Conservation (phyloP, 306 rosid genomes). For the Corylus avellana region DNA sequence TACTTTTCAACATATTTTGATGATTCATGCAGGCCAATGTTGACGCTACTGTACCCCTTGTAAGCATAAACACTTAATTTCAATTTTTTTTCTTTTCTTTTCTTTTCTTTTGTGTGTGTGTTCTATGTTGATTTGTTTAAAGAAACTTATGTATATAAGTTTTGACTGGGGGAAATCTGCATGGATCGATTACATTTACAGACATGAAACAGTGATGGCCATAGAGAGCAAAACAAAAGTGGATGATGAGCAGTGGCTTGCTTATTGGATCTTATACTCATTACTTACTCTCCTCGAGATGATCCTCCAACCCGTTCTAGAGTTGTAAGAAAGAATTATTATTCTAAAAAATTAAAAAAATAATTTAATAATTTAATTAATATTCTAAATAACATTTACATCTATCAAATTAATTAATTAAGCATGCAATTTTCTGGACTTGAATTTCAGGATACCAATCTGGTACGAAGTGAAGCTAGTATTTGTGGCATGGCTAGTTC, state of each 20-base stretch:
- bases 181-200: not conserved
- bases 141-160: too few relatives aligned
- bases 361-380: not conserved
- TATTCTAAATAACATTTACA: not conserved
- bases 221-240: slow-evolving; percentile 68
- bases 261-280: slow-evolving; percentile 91
- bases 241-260: slow-evolving; percentile 90
- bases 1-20: too few relatives aligned
- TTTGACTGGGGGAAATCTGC: not conserved
- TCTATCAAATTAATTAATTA: too few relatives aligned
- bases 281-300: slow-evolving; percentile 82
- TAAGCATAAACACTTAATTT: slow-evolving; percentile 37
- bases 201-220: slow-evolving; percentile 86
- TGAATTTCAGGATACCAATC: slow-evolving; percentile 63
- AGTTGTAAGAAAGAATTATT: slow-evolving; percentile 40
- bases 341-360: too few relatives aligned
- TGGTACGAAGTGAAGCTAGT: slow-evolving; percentile 72
- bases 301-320: slow-evolving; percentile 58
- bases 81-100: too few relatives aligned
- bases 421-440: not conserved
- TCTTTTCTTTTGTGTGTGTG: not conserved
- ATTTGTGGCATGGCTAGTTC: slow-evolving; percentile 80
- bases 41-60: slow-evolving; percentile 79
- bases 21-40: slow-evolving; percentile 53
- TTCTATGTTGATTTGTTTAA: not conserved